Conservation (phyloP, 2,329 filamentous ascomycete genomes). For the Colletotrichum agaves region DNA sequence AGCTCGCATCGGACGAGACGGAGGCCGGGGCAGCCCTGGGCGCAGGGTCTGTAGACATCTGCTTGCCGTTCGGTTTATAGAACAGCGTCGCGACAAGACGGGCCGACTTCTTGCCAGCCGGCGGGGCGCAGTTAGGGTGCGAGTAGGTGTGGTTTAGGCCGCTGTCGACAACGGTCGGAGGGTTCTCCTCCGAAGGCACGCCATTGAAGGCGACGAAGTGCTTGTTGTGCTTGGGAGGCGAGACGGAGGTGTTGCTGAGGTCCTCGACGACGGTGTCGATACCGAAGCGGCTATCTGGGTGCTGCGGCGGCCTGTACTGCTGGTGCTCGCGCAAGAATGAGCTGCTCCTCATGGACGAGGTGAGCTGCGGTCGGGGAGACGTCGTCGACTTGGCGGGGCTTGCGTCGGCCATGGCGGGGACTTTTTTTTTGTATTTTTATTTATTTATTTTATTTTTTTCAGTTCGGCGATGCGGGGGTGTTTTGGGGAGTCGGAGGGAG, state of each 20-base stretch:
- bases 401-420: conserved; percentile 46
- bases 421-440: background rate
- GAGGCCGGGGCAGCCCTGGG: conserved; percentile 34
- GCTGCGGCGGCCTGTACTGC: conserved; percentile 68
- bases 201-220: conserved; percentile 65
- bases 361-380: conserved; percentile 59
- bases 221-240: conserved; percentile 47
- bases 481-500: background rate
- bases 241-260: conserved; percentile 51
- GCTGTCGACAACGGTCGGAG: conserved; percentile 70
- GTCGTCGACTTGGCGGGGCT: conserved; percentile 46
- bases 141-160: conserved; percentile 71
- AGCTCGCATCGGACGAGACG: conserved; percentile 45
- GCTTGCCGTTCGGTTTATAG: conserved; percentile 61
- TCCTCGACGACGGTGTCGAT: conserved; percentile 75
- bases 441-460: background rate
- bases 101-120: conserved; percentile 58
- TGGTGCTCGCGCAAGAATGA: conserved; percentile 73
- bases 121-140: conserved; percentile 70
- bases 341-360: conserved; percentile 65
- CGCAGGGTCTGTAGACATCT: background rate
- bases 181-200: conserved; percentile 67
- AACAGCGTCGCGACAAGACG: conserved; percentile 71
- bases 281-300: conserved; percentile 66
- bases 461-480: background rate